Conservation (phyloP, 441 rosid genomes). For the Pelargonium myrrhifolium region DNA sequence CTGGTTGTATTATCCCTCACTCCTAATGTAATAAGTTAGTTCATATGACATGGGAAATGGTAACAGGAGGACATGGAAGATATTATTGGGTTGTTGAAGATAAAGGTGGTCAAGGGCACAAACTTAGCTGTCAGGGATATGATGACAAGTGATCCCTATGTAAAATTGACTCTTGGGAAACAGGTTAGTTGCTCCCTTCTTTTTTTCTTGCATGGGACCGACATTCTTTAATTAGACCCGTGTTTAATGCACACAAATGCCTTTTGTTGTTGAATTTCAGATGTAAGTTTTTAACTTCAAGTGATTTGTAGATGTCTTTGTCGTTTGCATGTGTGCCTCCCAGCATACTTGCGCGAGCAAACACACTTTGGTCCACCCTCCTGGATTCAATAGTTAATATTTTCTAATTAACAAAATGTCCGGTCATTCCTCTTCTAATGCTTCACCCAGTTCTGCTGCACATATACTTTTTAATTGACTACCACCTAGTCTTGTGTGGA, state of each 20-base stretch:
- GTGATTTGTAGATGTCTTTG: background rate
- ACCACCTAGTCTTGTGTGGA: background rate
- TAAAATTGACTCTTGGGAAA: slow-evolving; percentile 64
- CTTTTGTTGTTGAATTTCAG: background rate
- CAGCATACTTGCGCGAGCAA: no score
- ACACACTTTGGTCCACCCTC: background rate
- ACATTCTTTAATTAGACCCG: background rate
- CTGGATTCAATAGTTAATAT: background rate
- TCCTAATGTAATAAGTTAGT: slow-evolving; percentile 3
- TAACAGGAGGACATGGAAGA: slow-evolving; percentile 76
- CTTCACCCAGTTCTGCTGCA: slow-evolving; percentile 1
- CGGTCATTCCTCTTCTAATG: background rate
- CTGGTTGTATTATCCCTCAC: slow-evolving; percentile 1
- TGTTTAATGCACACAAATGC: background rate
- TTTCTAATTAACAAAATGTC: slow-evolving; percentile 7
- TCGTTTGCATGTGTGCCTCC: background rate
- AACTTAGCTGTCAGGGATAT: slow-evolving; percentile 91
- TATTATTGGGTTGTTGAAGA: slow-evolving; percentile 75
- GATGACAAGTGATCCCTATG: slow-evolving; percentile 96
- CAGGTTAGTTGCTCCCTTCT: slow-evolving; percentile 49
- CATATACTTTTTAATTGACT: background rate
- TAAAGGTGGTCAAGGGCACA: slow-evolving; percentile 61
- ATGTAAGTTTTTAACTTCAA: background rate
- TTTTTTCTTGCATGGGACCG: background rate
- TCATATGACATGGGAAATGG: slow-evolving; percentile 25